These are phyloP conservation scores for Nicotiana benthamiana DNA, from an alignment of 257 asterid genomes.

Conservation along the genomic window DNA sequence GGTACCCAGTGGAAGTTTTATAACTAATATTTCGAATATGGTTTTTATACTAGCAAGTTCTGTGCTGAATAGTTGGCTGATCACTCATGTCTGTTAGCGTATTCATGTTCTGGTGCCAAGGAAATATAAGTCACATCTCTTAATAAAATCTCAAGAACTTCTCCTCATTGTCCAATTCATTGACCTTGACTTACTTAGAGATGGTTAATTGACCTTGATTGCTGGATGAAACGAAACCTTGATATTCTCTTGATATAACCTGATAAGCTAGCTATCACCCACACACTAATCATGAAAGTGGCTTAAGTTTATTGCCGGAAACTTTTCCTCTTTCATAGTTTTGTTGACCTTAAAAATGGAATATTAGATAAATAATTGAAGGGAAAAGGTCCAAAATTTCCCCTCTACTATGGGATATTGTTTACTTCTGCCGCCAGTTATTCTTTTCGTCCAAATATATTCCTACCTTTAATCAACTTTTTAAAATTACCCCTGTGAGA, in stretches of 20 bases:
- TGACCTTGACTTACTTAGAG: not conserved
- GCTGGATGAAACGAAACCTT: not conserved
- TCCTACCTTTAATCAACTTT: too few relatives aligned
- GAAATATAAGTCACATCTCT: not conserved
- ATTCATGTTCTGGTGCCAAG: not conserved
- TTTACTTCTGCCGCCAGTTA: too few relatives aligned
- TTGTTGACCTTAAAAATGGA: not conserved
- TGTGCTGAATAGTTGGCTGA: not conserved
- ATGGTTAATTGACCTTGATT: not conserved
- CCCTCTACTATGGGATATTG: too few relatives aligned
- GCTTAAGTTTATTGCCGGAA: not conserved
- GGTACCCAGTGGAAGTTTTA: constrained; percentile 26
- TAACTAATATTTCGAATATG: not conserved
- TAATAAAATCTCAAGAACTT: not conserved
- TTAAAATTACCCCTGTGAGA: too few relatives aligned
- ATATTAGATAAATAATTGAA: not conserved
- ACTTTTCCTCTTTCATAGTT: not conserved
- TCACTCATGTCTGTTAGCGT: not conserved
- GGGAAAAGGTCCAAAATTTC: too few relatives aligned
- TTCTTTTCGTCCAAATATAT: too few relatives aligned
- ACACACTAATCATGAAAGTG: not conserved
- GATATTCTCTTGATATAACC: not conserved
- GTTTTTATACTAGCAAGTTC: not conserved
- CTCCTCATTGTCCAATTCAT: not conserved
- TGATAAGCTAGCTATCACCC: not conserved